Evolutionary conservation across 148 eudicot genomes (phyloP).

Genomic region (Cornus controversa): DNA sequence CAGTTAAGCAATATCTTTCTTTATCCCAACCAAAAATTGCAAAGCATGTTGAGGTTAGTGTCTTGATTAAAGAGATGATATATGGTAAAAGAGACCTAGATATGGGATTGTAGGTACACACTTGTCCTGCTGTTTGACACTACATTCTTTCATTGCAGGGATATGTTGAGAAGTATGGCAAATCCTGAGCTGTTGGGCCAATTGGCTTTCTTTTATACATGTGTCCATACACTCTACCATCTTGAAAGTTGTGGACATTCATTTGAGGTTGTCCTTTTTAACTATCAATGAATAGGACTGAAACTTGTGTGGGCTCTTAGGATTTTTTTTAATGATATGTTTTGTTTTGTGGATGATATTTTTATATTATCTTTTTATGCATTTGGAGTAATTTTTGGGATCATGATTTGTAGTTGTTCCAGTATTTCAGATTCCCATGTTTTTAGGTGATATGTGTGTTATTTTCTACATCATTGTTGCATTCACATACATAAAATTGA

Average conservation of each 20-base stretch:
- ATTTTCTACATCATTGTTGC: background rate
- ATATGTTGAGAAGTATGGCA: conserved; percentile 69
- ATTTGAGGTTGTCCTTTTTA: background rate
- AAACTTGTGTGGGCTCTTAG: background rate
- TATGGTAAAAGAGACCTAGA: background rate
- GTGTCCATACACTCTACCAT: conserved; percentile 6
- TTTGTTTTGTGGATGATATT: conserved; percentile 6
- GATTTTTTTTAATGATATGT: conserved; percentile 1
- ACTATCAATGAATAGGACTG: conserved; percentile 12
- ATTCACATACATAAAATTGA: background rate
- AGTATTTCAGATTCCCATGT: background rate
- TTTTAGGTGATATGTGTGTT: background rate
- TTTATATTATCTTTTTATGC: conserved; percentile 1
- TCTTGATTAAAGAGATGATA: conserved; percentile 15
- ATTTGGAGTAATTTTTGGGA: background rate
- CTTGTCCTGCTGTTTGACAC: conserved; percentile 17
- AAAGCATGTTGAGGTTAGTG: conserved; percentile 88
- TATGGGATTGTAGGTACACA: background rate
- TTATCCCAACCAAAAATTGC: conserved; percentile 56
- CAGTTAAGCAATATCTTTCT: conserved; percentile 59
- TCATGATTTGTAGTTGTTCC: background rate
- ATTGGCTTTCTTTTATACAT: conserved; percentile 15
- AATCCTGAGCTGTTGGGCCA: conserved; percentile 44
- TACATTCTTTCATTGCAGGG: conserved; percentile 58
- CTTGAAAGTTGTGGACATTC: conserved; percentile 8